Conservation (phyloP, 441 rosid genomes). For the Cnidoscolus chayamansa region DNA sequence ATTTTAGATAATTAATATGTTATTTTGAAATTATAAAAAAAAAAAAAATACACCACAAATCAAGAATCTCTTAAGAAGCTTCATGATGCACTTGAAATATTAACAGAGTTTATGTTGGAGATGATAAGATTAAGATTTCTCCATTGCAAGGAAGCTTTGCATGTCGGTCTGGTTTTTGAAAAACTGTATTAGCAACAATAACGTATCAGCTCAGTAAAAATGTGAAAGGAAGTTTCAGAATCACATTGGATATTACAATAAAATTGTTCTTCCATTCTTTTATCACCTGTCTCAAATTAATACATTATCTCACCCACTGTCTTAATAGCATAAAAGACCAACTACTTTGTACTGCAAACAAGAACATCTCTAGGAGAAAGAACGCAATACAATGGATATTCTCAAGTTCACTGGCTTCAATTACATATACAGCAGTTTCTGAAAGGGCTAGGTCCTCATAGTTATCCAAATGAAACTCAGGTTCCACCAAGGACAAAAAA, state of each 20-base stretch:
- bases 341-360: not conserved
- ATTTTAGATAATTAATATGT: too few relatives aligned
- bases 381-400: conserved; percentile 12
- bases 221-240: not conserved
- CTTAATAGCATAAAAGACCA: not conserved
- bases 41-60: too few relatives aligned
- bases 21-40: too few relatives aligned
- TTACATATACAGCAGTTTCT: conserved; percentile 20
- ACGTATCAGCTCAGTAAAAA: not conserved
- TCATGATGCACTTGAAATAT: too few relatives aligned
- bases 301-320: conserved; percentile 17
- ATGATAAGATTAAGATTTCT: too few relatives aligned
- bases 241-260: conserved; percentile 9
- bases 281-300: conserved; percentile 7
- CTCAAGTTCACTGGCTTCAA: conserved; percentile 9
- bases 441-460: conserved; percentile 1
- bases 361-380: not conserved
- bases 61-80: too few relatives aligned
- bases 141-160: too few relatives aligned
- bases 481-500: not conserved
- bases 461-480: conserved; percentile 1
- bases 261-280: not conserved
- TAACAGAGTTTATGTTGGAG: too few relatives aligned
- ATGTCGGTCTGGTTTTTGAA: too few relatives aligned
- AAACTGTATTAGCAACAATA: not conserved